Percentiles rank a stretch among this genome's conserved stretches.
These are phyloP conservation scores for Diplodia corticola DNA, from an alignment of 2,329 filamentous ascomycete genomes.

Conservation along the genomic window DNA sequence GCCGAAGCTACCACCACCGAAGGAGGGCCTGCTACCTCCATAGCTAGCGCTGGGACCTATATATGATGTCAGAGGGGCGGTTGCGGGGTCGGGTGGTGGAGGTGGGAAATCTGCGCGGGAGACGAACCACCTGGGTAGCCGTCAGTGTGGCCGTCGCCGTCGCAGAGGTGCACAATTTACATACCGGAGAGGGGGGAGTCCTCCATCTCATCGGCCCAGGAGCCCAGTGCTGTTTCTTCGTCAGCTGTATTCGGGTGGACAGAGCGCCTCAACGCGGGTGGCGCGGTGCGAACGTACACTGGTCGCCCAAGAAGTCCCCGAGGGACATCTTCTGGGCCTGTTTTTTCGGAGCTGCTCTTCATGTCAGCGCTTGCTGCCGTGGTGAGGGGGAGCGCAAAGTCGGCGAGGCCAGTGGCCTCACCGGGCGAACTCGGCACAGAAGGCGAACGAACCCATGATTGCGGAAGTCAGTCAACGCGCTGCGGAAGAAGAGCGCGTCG, in stretches of 20 bases:
- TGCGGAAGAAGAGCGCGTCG: constrained; percentile 38
- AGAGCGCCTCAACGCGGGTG: constrained; percentile 16
- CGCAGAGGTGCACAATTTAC: constrained; percentile 32
- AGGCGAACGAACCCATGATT: constrained; percentile 58
- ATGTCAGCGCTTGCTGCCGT: constrained; percentile 47
- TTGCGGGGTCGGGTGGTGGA: constrained; percentile 23
- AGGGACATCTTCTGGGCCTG: constrained; percentile 96
- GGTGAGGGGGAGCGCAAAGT: not conserved
- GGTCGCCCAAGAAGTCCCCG: constrained; percentile 90
- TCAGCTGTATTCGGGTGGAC: constrained; percentile 30
- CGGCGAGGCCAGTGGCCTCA: constrained; percentile 19
- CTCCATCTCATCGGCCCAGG: constrained; percentile 99
- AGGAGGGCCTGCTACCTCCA: constrained; percentile 50
- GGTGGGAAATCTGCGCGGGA: constrained; percentile 3
- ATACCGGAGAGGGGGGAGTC: constrained; percentile 74
- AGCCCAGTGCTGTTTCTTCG: constrained; percentile 65
- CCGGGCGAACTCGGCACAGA: constrained; percentile 31
- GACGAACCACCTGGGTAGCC: constrained; percentile 14
- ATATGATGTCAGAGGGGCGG: constrained; percentile 21
- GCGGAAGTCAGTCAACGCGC: constrained; percentile 48
- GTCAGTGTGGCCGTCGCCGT: not conserved
- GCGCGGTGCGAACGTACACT: constrained; percentile 63
- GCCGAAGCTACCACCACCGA: constrained; percentile 43
- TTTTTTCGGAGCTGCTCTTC: constrained; percentile 77
- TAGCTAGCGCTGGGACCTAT: constrained; percentile 47